Base-by-base conservation (phyloP, 2,329 filamentous ascomycete species). In the Curvularia eragrostidis region DNA sequence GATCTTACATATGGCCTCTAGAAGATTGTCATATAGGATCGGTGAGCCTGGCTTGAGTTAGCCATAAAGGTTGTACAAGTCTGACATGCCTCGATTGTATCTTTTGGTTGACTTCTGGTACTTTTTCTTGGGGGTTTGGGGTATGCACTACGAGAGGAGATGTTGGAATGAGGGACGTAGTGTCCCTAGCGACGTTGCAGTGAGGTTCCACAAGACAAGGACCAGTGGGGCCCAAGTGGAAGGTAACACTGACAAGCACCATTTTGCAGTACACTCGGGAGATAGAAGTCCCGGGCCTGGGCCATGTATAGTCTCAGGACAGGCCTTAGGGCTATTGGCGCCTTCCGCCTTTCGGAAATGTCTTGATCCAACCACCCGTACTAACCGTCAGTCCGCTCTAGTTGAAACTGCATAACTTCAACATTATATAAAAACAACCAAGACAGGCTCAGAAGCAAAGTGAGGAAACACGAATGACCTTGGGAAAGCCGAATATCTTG, bases 11-110 rank as follows among this genome's bases (percentile, higher is more conserved):
- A 74, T 71, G 7, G 71, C 71, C 23, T 54, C 48, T 2, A 68
- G 64, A 13, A 73, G 52, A 3, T 72, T 64, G 10, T 30, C 18
- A 36, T 72, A 69, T n/a, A 58, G 58, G 8, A 74, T 63, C 5
- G 57, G 65, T 6, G 53, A 53, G 34, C 68, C 63, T 7, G 63
- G 60, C 28, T 58, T 59, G 24, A 71, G 50, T 70, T 67, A 74
- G 19, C 71, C 71, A 32, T 71, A 74, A 0, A 69, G 58, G 43
- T 61, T 70, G 54, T 68, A 72, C 50, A 72, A 74, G 38, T 72
- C 64, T 69, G 26, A 72, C 58, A 57, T 72, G 63, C 26, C 68
- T 67, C 13, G 59, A 59, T 48, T 71, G 66, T 41, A 61, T 58
- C n/a, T 52, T 64, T 15, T 56, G 57, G 21, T 71, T 58, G 7